Evolutionary conservation across 1,284 basidiomycete species (phyloP), one percentile per base, ranked within the genome.

Genomic region (Cutaneotrichosporon arboriforme): DNA sequence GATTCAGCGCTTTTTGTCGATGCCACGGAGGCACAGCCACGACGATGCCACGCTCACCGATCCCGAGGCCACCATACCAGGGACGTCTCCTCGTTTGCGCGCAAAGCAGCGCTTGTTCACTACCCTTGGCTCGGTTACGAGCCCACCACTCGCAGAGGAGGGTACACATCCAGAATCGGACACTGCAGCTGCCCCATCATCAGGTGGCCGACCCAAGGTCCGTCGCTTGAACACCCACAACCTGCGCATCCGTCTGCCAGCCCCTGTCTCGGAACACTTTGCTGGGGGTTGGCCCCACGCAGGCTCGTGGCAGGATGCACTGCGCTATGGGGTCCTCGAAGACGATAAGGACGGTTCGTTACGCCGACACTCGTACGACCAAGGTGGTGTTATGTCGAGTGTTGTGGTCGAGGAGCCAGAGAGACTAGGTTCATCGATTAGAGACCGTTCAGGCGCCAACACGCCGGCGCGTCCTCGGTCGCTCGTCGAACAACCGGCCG

Each of bases 301-400:
- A 8, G 71, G 71, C 8, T 66, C 59, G n/a, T 73, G 71, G 71
- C 69, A 72, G 51, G 65, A 72, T 43, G 69, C 69, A 4, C 45
- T 70, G 23, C 66, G 69, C 38, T 65, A 63, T 26, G 56, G 60
- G 14, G 17, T 42, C 2, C 36, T 54, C 12, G 47, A 49, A 26
- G 47, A 49, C 15, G 20, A 22, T 3, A 38, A n/a, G 33, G 45
- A 47, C 14, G 51, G 33, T 20, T 38, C 36, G 36, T 23, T 33
- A 12, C 33, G 20, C 18, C 31, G 43, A 12, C 43, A 45, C 33
- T 35, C 33, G 18, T 18, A 45, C 18, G 13, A 36, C 43, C 18
- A 18, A 8, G 17, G n/a, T n/a, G n/a, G 13, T 18, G 18, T 22
- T 5, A 12, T 45, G 10, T 18, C 21, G 13, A 22, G 13, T 18